A percentile compares a stretch with the other conserved stretches of the same genome.
Conservation (phyloP, 1,139 yeast species). For the Arxiozyma bovina region DNA sequence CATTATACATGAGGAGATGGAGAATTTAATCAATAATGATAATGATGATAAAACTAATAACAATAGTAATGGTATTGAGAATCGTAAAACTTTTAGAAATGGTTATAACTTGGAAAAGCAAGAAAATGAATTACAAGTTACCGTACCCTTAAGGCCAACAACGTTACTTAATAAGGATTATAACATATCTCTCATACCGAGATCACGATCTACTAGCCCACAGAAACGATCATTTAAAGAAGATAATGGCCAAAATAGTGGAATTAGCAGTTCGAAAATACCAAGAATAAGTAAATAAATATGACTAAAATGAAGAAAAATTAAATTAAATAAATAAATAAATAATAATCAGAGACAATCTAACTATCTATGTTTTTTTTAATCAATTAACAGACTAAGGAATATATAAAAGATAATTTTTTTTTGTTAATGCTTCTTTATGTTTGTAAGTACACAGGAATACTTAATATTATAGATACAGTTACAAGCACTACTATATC, state of each 20-base stretch:
- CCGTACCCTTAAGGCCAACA: neutral
- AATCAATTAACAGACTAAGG: neutral
- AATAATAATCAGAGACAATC: neutral
- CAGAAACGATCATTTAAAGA: constrained; percentile 1
- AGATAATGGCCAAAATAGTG: neutral
- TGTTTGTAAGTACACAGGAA: too few species aligned
- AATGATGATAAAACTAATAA: neutral
- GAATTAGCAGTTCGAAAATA: constrained; percentile 4
- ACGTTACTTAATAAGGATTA: neutral
- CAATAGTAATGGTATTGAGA: neutral
- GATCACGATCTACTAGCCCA: constrained; percentile 2
- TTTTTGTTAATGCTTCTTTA: too few species aligned
- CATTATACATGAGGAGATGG: constrained; percentile 6
- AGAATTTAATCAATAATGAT: neutral
- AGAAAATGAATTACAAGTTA: neutral
- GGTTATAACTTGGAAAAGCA: neutral
- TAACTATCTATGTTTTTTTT: neutral
- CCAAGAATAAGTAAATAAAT: constrained; percentile 4
- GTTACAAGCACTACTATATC: neutral
- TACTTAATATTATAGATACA: neutral
- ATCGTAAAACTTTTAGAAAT: neutral
- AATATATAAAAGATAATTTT: neutral
- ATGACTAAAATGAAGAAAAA: too few species aligned
- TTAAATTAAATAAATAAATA: neutral
- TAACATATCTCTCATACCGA: neutral